Evolutionary conservation across 768 basidiomycete genomes (phyloP).

Genomic region (Suillus cothurnatus): DNA sequence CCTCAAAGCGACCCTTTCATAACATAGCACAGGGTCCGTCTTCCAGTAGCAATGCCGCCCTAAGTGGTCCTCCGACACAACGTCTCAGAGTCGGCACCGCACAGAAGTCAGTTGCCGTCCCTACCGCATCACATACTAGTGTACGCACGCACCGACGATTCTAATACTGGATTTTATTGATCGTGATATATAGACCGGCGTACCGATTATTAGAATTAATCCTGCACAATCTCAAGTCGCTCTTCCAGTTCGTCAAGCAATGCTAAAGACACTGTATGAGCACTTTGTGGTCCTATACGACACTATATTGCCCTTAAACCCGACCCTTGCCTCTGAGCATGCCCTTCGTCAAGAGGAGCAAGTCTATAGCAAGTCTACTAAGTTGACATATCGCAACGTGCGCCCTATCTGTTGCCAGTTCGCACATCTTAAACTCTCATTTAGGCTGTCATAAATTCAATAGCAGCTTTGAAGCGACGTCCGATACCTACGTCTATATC

Average conservation of each 20-base stretch:
- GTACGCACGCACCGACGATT: conserved; percentile 19
- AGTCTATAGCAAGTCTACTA: conserved; percentile 72
- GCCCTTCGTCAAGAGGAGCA: conserved; percentile 82
- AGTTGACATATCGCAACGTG: conserved; percentile 84
- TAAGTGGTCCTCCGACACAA: conserved; percentile 61
- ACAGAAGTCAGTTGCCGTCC: conserved; percentile 45
- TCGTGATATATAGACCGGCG: conserved; percentile 47
- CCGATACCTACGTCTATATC: conserved; percentile 54
- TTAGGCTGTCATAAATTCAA: conserved; percentile 54
- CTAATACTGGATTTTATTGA: not conserved
- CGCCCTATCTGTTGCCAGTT: conserved; percentile 21
- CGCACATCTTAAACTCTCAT: conserved; percentile 16
- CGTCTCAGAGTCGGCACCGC: conserved; percentile 55
- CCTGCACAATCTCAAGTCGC: conserved; percentile 73
- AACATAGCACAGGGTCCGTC: conserved; percentile 30
- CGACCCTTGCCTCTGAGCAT: conserved; percentile 72
- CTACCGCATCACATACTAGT: conserved; percentile 40
- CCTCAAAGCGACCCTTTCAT: conserved; percentile 53
- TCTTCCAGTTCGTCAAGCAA: conserved; percentile 70
- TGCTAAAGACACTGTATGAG: conserved; percentile 75
- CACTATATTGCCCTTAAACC: conserved; percentile 50
- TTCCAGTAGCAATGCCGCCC: conserved; percentile 16
- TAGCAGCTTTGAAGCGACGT: conserved; percentile 55
- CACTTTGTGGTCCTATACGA: conserved; percentile 74
- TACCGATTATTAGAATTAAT: conserved; percentile 65